A percentile compares a stretch with the other conserved stretches of the same genome.
phyloP scores from a whole-genome alignment of 805 yeast genomes.

The Tetrapisispora namnaoensis region DNA sequence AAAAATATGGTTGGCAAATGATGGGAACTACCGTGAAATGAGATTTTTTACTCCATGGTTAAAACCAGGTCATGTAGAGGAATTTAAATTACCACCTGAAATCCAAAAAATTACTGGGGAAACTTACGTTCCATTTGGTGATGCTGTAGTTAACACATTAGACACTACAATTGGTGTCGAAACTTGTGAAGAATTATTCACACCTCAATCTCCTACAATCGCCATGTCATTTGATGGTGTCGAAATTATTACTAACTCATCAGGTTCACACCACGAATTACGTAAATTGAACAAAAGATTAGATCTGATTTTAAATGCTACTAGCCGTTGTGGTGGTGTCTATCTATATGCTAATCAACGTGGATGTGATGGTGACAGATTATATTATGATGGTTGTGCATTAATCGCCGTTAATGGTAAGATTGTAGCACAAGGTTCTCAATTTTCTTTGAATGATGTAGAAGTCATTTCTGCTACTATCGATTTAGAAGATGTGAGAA shows the following conservation, averaged over 20 bases:
- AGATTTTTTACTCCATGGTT: constrained; percentile 94
- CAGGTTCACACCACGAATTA: constrained; percentile 96
- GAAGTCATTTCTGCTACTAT: constrained; percentile 95
- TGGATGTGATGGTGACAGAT: constrained; percentile 97
- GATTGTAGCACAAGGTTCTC: constrained; percentile 87
- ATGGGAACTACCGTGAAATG: constrained; percentile 97
- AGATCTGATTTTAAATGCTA: constrained; percentile 81
- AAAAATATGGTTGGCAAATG: constrained; percentile 87
- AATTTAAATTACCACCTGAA: constrained; percentile 57
- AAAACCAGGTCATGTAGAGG: constrained; percentile 66
- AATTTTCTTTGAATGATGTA: constrained; percentile 81
- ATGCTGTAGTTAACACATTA: constrained; percentile 71
- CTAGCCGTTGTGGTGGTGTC: constrained; percentile 93
- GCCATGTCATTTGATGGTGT: constrained; percentile 90
- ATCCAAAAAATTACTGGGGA: constrained; percentile 63
- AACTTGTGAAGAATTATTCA: constrained; percentile 95
- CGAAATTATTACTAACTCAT: constrained; percentile 91
- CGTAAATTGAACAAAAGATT: constrained; percentile 80
- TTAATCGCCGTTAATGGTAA: constrained; percentile 85
- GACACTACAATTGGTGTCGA: constrained; percentile 95
- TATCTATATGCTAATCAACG: constrained; percentile 89
- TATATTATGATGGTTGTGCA: constrained; percentile 96
- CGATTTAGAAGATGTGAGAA: constrained; percentile 82
- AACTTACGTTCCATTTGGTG: constrained; percentile 69
- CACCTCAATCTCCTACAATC: constrained; percentile 93